phyloP scores from a whole-genome alignment of 108 stramenopile genomes.

The Cylindrotheca fusiformis region DNA sequence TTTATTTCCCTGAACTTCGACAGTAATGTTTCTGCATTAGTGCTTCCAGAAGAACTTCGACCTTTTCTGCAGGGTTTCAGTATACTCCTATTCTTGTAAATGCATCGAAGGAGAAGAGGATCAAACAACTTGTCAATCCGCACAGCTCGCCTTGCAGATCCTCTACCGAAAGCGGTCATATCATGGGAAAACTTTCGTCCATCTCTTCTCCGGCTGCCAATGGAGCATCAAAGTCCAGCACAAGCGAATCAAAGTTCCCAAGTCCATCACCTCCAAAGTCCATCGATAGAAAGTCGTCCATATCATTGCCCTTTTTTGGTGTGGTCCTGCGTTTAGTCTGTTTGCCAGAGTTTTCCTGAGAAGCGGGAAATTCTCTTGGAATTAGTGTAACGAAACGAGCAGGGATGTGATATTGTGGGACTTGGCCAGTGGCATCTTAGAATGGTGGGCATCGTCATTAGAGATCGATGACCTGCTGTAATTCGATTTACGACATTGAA shows the following conservation, averaged over 20 bases:
- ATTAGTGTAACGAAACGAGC: constrained; percentile 71
- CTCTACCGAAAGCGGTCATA: no score
- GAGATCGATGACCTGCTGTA: neutral
- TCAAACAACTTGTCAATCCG: no score
- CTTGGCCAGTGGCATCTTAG: constrained; percentile 25
- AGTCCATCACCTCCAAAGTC: neutral
- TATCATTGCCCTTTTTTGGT: constrained; percentile 14
- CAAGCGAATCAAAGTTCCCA: constrained; percentile 15
- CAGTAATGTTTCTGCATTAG: no score
- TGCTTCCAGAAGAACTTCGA: no score
- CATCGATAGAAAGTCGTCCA: neutral
- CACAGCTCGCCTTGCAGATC: no score
- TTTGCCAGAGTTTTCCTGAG: constrained; percentile 10
- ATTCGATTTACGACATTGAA: no score
- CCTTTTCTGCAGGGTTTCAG: no score
- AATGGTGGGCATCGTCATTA: no score
- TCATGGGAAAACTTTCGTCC: constrained; percentile 8
- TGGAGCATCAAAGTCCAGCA: constrained; percentile 35
- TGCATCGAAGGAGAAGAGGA: no score
- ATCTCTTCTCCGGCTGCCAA: constrained; percentile 12
- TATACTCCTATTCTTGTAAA: no score
- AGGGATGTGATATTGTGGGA: constrained; percentile 61
- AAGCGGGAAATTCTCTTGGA: constrained; percentile 58
- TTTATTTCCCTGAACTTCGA: no score
- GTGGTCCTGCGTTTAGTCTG: constrained; percentile 7